Evolutionary conservation across 768 basidiomycete genomes (phyloP).

Genomic region (Termitomyces sp.): DNA sequence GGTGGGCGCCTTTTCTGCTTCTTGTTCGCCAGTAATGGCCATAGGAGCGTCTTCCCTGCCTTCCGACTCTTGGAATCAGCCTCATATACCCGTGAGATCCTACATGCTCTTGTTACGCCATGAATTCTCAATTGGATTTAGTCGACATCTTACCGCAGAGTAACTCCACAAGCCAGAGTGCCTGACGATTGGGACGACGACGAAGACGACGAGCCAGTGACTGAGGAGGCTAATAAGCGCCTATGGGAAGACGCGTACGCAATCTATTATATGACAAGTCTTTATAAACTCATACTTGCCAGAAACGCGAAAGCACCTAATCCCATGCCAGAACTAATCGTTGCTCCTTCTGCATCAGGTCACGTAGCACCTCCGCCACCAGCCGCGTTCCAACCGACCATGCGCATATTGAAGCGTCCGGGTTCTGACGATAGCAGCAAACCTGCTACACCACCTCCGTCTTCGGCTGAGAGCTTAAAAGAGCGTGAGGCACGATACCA

Average conservation of each 20-base stretch:
- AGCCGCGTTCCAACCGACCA: slow-evolving; percentile 52
- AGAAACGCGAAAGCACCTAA: slow-evolving; percentile 54
- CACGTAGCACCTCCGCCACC: slow-evolving; percentile 43
- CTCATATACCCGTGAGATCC: slow-evolving; percentile 11
- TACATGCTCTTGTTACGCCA: neutral
- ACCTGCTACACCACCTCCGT: slow-evolving; percentile 18
- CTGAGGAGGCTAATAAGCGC: slow-evolving; percentile 38
- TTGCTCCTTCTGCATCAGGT: slow-evolving; percentile 28
- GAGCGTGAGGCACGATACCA: slow-evolving; percentile 72
- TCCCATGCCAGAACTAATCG: slow-evolving; percentile 65
- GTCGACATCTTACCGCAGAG: slow-evolving; percentile 10
- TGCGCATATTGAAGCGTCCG: slow-evolving; percentile 73
- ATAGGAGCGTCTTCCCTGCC: slow-evolving; percentile 12
- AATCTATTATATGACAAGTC: neutral
- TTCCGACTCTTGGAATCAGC: slow-evolving; percentile 16
- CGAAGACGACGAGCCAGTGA: slow-evolving; percentile 17
- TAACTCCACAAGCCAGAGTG: slow-evolving; percentile 3
- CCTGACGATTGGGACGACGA: slow-evolving; percentile 27
- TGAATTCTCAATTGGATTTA: slow-evolving; percentile 1
- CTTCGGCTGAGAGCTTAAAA: slow-evolving; percentile 35
- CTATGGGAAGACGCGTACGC: slow-evolving; percentile 74
- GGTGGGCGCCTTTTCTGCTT: neutral
- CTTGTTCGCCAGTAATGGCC: slow-evolving; percentile 4
- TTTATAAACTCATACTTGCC: slow-evolving; percentile 1
- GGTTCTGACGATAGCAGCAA: slow-evolving; percentile 22